A percentile compares a stretch with the other conserved stretches of the same genome.
Evolutionary conservation across 805 yeast species (phyloP).

Genomic region (Blastobotrys terrestris): DNA sequence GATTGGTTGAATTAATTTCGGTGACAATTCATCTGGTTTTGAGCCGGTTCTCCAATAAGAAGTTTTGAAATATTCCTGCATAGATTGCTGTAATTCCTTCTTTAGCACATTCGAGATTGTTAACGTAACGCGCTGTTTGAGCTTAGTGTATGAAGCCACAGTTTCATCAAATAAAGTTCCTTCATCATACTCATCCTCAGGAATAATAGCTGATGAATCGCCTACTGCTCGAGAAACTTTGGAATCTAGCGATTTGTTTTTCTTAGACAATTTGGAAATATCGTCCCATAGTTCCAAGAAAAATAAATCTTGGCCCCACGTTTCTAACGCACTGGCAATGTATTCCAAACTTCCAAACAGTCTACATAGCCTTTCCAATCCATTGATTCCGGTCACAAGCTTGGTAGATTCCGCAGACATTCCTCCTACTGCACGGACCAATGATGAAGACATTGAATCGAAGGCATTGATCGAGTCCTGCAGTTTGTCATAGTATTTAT

Average conservation of each 20-base stretch:
- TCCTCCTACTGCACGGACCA: slow-evolving; percentile 33
- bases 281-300: slow-evolving; percentile 40
- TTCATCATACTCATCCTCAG: slow-evolving; percentile 24
- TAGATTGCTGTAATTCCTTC: slow-evolving; percentile 32
- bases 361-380: slow-evolving; percentile 38
- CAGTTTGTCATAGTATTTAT: slow-evolving; percentile 42
- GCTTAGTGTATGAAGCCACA: slow-evolving; percentile 33
- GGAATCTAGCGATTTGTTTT: slow-evolving; percentile 4
- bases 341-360: slow-evolving; percentile 35
- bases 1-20: slow-evolving; percentile 26
- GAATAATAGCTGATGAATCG: slow-evolving; percentile 12
- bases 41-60: slow-evolving; percentile 27
- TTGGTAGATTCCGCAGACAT: slow-evolving; percentile 27
- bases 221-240: slow-evolving; percentile 6
- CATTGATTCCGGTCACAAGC: slow-evolving; percentile 29
- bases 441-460: slow-evolving; percentile 34
- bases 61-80: slow-evolving; percentile 34
- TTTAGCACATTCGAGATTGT: slow-evolving; percentile 31
- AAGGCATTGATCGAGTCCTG: slow-evolving; percentile 39
- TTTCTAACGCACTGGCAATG: slow-evolving; percentile 34
- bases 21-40: slow-evolving; percentile 12
- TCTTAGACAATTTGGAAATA: slow-evolving; percentile 23
- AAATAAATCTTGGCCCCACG: slow-evolving; percentile 40
- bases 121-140: slow-evolving; percentile 28
- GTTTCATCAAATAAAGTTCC: slow-evolving; percentile 42